Base-by-base conservation (phyloP, 257 asterid genomes). In the Linaria vulgaris region DNA sequence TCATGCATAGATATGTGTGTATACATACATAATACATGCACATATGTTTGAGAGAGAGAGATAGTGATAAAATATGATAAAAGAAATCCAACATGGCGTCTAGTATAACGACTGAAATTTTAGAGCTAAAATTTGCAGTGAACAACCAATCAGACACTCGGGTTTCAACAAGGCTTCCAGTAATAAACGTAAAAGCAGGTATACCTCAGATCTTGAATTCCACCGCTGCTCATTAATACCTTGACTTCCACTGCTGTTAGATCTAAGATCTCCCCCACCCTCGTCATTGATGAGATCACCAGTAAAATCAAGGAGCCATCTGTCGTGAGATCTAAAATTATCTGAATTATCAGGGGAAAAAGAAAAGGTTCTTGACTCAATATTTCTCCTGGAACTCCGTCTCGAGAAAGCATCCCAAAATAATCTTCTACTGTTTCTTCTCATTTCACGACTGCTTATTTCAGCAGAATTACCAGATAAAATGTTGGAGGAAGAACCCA, bases 391-490 rank as follows among this genome's bases (percentile, higher is more conserved):
- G 45, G 92, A 84, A 75, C 73, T 64, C 57, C 85, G 85, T 73
- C 94, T 80, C 34, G 96, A 80, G 70, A 88, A 88, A 41, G 97
- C 85, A 72, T 92, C 97, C 96, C 91, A 83, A 67, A 88, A 92
- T 67, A 88, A 80, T 74, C 97, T 85, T 81, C 95, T 88, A 65
- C 85, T 84, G 66, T 82, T 81, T 70, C 84, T 81, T 72, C 92
- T 82, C 57, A 78, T 81, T 58, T 82, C 96, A 0, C 70, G 79
- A 63, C 73, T 76, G 72, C 71, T 81, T 68, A 72, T 69, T 65
- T 79, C 94, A 69, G 90, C 69, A 65, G 95, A 72, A 80, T 70
- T 81, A 63, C 75, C 70, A 59, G 80, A 66, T 39, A 75, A 63
- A 38, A 45, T 57, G 65, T 76, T 74, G 43, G 94, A 64, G 64